A percentile compares a stretch with the other conserved stretches of the same genome.
These are phyloP conservation scores for Colletotrichum truncatum DNA, from an alignment of 2,329 filamentous ascomycete species.

Conservation along the genomic window DNA sequence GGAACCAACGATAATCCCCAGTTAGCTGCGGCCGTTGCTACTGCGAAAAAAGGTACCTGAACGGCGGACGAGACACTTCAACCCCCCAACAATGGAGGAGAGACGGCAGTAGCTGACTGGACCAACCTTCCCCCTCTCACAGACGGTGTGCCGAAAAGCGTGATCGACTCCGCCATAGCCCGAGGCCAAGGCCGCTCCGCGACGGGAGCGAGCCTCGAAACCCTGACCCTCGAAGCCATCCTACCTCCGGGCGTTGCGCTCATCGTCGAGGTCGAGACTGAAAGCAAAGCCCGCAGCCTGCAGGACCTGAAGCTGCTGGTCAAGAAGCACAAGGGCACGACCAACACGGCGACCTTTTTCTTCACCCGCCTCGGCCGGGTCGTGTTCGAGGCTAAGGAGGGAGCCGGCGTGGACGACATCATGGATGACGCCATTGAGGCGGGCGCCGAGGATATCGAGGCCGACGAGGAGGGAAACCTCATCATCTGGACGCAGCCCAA, in stretches of 20 bases:
- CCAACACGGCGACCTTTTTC: slow-evolving; percentile 77
- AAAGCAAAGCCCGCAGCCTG: slow-evolving; percentile 78
- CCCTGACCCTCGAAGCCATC: slow-evolving; percentile 81
- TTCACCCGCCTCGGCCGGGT: slow-evolving; percentile 85
- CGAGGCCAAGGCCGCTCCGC: slow-evolving; percentile 86
- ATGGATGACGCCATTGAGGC: slow-evolving; percentile 87
- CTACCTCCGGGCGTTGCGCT: slow-evolving; percentile 80
- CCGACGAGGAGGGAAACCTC: slow-evolving; percentile 30
- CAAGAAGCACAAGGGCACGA: slow-evolving; percentile 75
- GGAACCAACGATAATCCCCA: slow-evolving; percentile 80
- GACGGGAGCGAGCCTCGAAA: slow-evolving; percentile 80
- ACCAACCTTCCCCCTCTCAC: neutral
- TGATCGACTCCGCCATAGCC: slow-evolving; percentile 86
- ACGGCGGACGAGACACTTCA: slow-evolving; percentile 30
- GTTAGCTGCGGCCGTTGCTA: slow-evolving; percentile 75
- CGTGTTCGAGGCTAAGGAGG: slow-evolving; percentile 67
- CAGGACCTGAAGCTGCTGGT: slow-evolving; percentile 77
- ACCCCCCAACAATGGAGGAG: slow-evolving; percentile 23
- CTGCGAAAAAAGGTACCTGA: slow-evolving; percentile 77
- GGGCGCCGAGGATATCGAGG: slow-evolving; percentile 78
- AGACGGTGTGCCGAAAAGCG: slow-evolving; percentile 83
- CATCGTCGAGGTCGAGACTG: slow-evolving; percentile 87
- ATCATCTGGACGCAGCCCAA: slow-evolving; percentile 32
- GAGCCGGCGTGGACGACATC: slow-evolving; percentile 71
- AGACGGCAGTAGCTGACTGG: neutral